Evolutionary conservation across 192 early-diverging fungal species (phyloP).

Genomic region (Backusella australiensis): DNA sequence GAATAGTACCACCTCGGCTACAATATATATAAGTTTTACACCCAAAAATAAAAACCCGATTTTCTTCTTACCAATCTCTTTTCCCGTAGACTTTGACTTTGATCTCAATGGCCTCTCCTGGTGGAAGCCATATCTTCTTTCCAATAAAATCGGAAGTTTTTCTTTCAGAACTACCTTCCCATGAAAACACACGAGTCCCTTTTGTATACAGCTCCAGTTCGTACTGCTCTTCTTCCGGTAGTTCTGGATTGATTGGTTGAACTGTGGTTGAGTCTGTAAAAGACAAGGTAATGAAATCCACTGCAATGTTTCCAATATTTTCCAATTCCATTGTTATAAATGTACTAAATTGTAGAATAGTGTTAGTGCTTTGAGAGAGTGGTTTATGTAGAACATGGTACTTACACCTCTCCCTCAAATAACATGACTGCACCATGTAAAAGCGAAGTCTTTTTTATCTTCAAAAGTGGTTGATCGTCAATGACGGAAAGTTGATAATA

Average conservation of each 20-base stretch:
- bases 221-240: constrained; percentile 68
- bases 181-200: constrained; percentile 54
- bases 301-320: constrained; percentile 71
- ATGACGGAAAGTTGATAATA: constrained; percentile 50
- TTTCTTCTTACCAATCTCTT: constrained; percentile 51
- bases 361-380: neutral
- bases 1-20: constrained; percentile 68
- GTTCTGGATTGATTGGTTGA: constrained; percentile 37
- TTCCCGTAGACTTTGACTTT: constrained; percentile 74
- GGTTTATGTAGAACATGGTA: neutral
- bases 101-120: constrained; percentile 49
- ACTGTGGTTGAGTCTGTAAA: constrained; percentile 52
- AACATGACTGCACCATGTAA: constrained; percentile 73
- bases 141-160: constrained; percentile 16
- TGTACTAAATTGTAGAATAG: constrained; percentile 40
- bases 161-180: constrained; percentile 36
- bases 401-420: constrained; percentile 79
- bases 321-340: constrained; percentile 61
- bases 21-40: neutral
- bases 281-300: constrained; percentile 65
- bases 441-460: constrained; percentile 60
- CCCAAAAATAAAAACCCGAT: too few relatives aligned
- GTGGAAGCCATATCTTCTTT: constrained; percentile 46
- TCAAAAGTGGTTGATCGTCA: constrained; percentile 62
- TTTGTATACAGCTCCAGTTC: constrained; percentile 71